These are phyloP conservation scores for Pseudogymnoascus sp. DNA, from an alignment of 2,329 filamentous ascomycete species.

Conservation along the genomic window DNA sequence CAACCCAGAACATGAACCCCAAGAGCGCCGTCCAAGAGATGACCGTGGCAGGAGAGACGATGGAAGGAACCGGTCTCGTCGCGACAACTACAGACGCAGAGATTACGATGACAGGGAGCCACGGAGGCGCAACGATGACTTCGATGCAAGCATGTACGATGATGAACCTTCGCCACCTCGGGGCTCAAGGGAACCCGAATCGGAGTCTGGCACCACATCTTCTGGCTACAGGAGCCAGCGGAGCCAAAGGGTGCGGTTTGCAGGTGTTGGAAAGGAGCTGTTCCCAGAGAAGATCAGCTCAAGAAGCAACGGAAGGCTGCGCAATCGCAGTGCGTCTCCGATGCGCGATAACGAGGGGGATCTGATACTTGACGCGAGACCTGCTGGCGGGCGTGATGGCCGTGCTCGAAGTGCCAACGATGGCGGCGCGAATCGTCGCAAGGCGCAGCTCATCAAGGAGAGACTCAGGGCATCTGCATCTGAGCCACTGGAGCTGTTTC, in stretches of 20 bases:
- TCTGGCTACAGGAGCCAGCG: conserved; percentile 30
- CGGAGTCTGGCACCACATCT: conserved; percentile 17
- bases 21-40: conserved; percentile 59
- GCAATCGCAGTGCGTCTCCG: conserved; percentile 32
- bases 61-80: conserved; percentile 28
- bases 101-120: conserved; percentile 42
- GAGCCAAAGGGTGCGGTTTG: conserved; percentile 18
- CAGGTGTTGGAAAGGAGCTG: conserved; percentile 48
- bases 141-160: conserved; percentile 77
- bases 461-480: conserved; percentile 21
- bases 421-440: conserved; percentile 38
- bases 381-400: conserved; percentile 18
- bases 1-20: conserved; percentile 82
- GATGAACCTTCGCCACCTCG: conserved; percentile 36
- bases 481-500: conserved; percentile 48
- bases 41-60: conserved; percentile 38
- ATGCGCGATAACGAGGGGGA: conserved; percentile 32
- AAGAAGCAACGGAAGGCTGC: conserved; percentile 27
- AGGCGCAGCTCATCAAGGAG: conserved; percentile 39
- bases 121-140: conserved; percentile 41
- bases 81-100: conserved; percentile 56
- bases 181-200: conserved; percentile 25
- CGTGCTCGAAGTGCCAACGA: conserved; percentile 18
- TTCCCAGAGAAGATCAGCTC: conserved; percentile 43
- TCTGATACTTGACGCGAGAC: conserved; percentile 17